phyloP scores from a whole-genome alignment of 2,329 filamentous ascomycete species.

The Claviceps purpurea region DNA sequence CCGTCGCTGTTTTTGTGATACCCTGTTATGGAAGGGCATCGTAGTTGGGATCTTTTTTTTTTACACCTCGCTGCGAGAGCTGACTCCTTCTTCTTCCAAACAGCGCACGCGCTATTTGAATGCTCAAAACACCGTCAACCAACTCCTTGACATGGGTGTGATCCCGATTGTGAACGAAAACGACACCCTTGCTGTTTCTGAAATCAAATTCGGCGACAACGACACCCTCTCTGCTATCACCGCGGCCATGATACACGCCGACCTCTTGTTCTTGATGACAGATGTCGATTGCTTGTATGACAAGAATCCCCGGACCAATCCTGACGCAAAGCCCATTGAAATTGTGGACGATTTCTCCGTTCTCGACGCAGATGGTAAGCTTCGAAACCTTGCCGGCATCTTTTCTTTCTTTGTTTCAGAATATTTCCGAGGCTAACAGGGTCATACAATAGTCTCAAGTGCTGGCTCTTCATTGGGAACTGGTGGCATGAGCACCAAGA shows the following conservation, averaged over 20 bases:
- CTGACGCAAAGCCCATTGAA: constrained; percentile 79
- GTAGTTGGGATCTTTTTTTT: too few relatives aligned
- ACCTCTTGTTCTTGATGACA: constrained; percentile 96
- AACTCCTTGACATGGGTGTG: constrained; percentile 85
- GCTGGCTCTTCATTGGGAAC: constrained; percentile 83
- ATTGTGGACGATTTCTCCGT: constrained; percentile 80
- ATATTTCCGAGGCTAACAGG: constrained; percentile 8
- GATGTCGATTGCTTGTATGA: constrained; percentile 97
- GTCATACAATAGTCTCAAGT: constrained; percentile 51
- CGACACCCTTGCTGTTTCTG: constrained; percentile 87
- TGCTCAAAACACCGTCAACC: constrained; percentile 86
- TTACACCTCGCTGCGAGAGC: neutral
- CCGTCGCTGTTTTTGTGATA: too few relatives aligned
- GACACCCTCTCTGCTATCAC: constrained; percentile 95
- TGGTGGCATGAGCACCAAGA: constrained; percentile 96
- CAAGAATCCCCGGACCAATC: constrained; percentile 77
- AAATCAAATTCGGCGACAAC: constrained; percentile 99
- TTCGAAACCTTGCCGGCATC: neutral
- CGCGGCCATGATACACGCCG: constrained; percentile 91
- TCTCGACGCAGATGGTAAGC: constrained; percentile 64
- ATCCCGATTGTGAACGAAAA: constrained; percentile 99
- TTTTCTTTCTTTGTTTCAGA: neutral
- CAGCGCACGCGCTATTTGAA: constrained; percentile 88
- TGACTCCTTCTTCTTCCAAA: neutral
- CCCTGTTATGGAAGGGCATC: neutral